Conservation (phyloP, 805 yeast species). For the Metschnikowia kunwiensis region DNA sequence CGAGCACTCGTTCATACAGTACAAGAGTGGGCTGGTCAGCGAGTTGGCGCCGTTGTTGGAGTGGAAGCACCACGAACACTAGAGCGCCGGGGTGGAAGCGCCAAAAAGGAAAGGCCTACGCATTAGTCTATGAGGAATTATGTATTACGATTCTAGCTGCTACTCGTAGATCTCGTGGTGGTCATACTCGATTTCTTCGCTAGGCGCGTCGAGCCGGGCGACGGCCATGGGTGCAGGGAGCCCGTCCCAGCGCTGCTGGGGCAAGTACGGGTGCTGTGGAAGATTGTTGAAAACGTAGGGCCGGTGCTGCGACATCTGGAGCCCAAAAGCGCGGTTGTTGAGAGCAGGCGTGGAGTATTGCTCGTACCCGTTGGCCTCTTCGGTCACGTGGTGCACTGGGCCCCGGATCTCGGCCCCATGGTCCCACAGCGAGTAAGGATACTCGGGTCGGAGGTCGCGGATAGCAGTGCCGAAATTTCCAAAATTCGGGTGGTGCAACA, state of each 20-base stretch:
- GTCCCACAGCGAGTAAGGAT: too few species aligned
- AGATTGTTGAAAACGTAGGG: slow-evolving; percentile 1
- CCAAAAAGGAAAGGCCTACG: too few species aligned
- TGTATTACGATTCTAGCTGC: not conserved
- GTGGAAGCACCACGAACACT: slow-evolving; percentile 41
- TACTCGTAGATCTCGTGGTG: slow-evolving; percentile 7
- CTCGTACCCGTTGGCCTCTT: slow-evolving; percentile 8
- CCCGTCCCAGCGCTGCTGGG: slow-evolving; percentile 7
- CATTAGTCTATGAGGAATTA: too few species aligned
- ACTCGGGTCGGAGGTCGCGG: slow-evolving; percentile 2
- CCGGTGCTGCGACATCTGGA: slow-evolving; percentile 7
- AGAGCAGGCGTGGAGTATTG: slow-evolving; percentile 4
- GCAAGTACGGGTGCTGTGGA: not conserved
- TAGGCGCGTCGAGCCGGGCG: not conserved
- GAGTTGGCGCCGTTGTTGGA: slow-evolving; percentile 60
- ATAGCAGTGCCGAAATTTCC: too few species aligned
- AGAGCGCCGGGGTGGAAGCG: too few species aligned
- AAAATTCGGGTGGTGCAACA: slow-evolving; percentile 5
- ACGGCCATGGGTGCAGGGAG: slow-evolving; percentile 1
- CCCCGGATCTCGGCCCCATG: too few species aligned
- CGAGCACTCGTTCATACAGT: slow-evolving; percentile 66
- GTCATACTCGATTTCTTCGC: slow-evolving; percentile 6
- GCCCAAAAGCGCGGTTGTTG: slow-evolving; percentile 8
- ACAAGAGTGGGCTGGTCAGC: slow-evolving; percentile 55
- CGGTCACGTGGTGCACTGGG: too few species aligned